Evolutionary conservation across 2,329 filamentous ascomycete genomes (phyloP), one percentile per base, ranked within the genome.

Genomic region (Dactylellina cionopaga): DNA sequence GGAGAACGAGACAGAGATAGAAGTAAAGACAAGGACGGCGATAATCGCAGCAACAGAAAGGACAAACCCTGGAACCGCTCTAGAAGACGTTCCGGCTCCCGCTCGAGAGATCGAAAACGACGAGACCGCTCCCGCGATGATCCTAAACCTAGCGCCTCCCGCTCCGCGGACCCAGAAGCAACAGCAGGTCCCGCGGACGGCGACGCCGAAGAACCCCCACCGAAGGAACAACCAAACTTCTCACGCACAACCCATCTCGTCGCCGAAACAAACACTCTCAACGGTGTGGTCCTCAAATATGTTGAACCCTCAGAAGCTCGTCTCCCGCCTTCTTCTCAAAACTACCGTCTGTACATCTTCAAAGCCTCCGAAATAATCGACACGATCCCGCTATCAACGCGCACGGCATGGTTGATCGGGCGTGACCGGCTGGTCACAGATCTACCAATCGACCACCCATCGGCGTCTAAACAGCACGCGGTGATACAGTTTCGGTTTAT

Each of bases 291-390:
- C 2, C 86, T 99, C 47, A 98, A 98, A 83, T 99, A 99, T 80
- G 91, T 97, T 82, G 95, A 99, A 81, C 95, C 95, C 1, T 83
- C 92, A 9, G 95, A 99, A 82, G 92, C 94, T 52, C 90, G 95
- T 69, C 96, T 96, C 77, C 92, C 95, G 0, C 85, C 93, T 0
- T 79, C 89, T 0, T 89, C 88, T 60, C 88, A 95, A 76, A 83
- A 87, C 65, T 99, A 94, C 94, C 91, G 91, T 71, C 83, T 99
- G 49, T 98, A 96, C 79, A 86, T 97, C 19, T 99, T 99, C 85
- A 96, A 96, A 79, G 91, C 88, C 9, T 80, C 85, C 25, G 90
- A 92, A 64, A 85, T 96, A 2, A 80, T 96, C 31, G 92, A 96
- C 78, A 96, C 92, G 0, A 84, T 97, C 19, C 51, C 58, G 2